Percentiles rank a stretch among this genome's conserved stretches.
Evolutionary conservation across 2,329 filamentous ascomycete genomes (phyloP).

Genomic region (Sporothrix sp.): DNA sequence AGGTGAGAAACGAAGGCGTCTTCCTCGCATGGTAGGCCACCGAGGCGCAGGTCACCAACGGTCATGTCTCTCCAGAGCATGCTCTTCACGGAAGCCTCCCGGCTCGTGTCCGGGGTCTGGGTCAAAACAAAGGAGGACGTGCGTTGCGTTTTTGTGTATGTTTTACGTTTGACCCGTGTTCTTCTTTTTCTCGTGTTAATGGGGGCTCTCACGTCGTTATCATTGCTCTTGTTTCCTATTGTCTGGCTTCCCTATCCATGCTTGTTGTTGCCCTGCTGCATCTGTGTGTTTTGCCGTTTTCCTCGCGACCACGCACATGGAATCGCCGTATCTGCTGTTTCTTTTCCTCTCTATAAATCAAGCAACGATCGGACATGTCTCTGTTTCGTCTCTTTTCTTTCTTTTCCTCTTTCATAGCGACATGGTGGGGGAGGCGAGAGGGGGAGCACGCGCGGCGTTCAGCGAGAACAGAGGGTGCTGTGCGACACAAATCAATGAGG

Average conservation of each 20-base stretch:
- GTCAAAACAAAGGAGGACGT: constrained; percentile 1
- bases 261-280: background rate
- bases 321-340: background rate
- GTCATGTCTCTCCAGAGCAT: background rate
- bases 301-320: background rate
- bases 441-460: no score
- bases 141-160: constrained; percentile 1
- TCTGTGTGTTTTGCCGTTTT: background rate
- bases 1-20: no score
- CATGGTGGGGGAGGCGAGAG: no score
- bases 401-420: background rate
- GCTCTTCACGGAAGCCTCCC: background rate
- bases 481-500: no score
- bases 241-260: background rate
- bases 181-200: background rate
- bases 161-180: constrained; percentile 11
- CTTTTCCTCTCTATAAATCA: background rate
- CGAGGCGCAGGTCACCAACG: no score
- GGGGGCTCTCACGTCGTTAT: constrained; percentile 1
- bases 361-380: background rate
- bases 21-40: no score
- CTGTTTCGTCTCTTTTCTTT: background rate
- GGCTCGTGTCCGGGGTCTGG: background rate
- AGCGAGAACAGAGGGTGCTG: no score
- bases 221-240: background rate